Percentiles rank a stretch among this genome's conserved stretches.
phyloP scores from a whole-genome alignment of 2,329 filamentous ascomycete species.

The Paecilomyces niveus region DNA sequence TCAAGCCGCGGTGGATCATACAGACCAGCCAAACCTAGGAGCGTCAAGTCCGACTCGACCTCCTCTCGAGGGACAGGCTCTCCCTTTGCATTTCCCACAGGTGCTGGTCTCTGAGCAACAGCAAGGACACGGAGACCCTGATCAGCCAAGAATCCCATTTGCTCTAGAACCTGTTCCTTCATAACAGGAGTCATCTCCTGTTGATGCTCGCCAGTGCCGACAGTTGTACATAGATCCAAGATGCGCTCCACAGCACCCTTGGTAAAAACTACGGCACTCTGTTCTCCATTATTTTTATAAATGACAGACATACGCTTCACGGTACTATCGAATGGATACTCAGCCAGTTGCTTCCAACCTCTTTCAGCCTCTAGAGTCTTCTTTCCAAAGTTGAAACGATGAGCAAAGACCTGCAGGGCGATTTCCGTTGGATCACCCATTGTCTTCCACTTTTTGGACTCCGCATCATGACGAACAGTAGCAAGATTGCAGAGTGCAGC shows the following conservation, averaged over 20 bases:
- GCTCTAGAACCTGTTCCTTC: slow-evolving; percentile 43
- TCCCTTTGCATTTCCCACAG: slow-evolving; percentile 11
- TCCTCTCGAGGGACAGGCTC: slow-evolving; percentile 37
- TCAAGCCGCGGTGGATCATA: slow-evolving; percentile 57
- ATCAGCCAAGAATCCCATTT: slow-evolving; percentile 50
- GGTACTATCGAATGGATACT: slow-evolving; percentile 59
- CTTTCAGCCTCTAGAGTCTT: slow-evolving; percentile 30
- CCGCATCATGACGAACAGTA: slow-evolving; percentile 38
- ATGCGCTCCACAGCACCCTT: slow-evolving; percentile 59
- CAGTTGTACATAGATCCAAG: slow-evolving; percentile 48
- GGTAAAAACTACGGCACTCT: slow-evolving; percentile 43
- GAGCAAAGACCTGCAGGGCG: slow-evolving; percentile 59
- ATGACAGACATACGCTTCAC: slow-evolving; percentile 63
- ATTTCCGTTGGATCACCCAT: slow-evolving; percentile 62
- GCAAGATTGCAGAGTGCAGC: slow-evolving; percentile 52
- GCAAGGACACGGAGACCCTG: slow-evolving; percentile 56
- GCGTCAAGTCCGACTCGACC: slow-evolving; percentile 49
- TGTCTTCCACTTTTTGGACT: slow-evolving; percentile 45
- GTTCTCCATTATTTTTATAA: slow-evolving; percentile 32
- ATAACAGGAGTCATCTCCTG: slow-evolving; percentile 32
- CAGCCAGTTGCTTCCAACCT: slow-evolving; percentile 49
- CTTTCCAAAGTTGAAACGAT: slow-evolving; percentile 50
- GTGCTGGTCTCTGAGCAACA: slow-evolving; percentile 39
- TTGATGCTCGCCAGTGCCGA: slow-evolving; percentile 35
- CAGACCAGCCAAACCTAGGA: slow-evolving; percentile 53